These are phyloP conservation scores for Penicillium sp. DNA, from an alignment of 2,329 filamentous ascomycete species.

Conservation along the genomic window DNA sequence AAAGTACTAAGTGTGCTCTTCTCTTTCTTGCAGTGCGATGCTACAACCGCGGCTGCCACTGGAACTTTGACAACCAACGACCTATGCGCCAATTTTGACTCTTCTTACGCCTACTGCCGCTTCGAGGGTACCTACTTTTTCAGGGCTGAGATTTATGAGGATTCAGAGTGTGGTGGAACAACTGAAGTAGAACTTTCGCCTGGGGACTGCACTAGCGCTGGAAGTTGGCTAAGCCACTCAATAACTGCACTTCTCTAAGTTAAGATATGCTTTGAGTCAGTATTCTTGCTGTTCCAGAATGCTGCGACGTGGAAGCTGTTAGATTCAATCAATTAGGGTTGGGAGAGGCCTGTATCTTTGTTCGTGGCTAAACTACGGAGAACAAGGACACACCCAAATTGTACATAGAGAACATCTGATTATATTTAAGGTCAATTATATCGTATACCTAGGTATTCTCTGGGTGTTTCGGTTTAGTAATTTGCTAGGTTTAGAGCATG, in stretches of 20 bases:
- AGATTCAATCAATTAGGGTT: too few relatives aligned
- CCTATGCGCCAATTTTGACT: not conserved
- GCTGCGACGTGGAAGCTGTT: too few relatives aligned
- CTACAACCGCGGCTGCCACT: not conserved
- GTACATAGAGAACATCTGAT: too few relatives aligned
- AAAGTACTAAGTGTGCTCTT: not conserved
- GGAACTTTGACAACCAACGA: not conserved
- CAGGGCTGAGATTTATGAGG: not conserved
- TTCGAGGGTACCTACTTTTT: not conserved
- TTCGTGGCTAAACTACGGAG: too few relatives aligned
- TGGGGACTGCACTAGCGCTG: not conserved
- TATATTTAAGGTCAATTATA: too few relatives aligned
- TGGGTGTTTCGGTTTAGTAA: too few relatives aligned
- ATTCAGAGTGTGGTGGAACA: not conserved
- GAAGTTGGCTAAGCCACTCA: not conserved
- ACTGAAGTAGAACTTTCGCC: not conserved
- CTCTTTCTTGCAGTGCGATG: not conserved
- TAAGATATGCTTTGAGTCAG: too few relatives aligned
- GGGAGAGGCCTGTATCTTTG: too few relatives aligned
- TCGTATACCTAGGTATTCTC: too few relatives aligned
- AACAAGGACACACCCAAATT: too few relatives aligned
- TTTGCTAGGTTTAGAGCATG: too few relatives aligned
- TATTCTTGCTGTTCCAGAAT: too few relatives aligned
- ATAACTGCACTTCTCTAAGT: not conserved
- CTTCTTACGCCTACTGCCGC: not conserved